Evolutionary conservation across 2,329 filamentous ascomycete genomes (phyloP).

Genomic region (Tolypocladium endophyticum): DNA sequence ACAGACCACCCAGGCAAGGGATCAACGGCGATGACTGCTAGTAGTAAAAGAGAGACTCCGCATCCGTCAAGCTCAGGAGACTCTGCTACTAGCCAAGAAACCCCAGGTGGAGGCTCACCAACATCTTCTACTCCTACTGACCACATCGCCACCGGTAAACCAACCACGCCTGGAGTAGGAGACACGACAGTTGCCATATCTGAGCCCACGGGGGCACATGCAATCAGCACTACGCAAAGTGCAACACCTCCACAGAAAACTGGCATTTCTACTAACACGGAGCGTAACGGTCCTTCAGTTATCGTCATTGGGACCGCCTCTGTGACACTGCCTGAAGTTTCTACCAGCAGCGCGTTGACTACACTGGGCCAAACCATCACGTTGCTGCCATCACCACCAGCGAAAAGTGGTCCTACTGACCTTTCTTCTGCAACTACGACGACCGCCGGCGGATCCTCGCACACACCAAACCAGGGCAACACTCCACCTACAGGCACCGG

Average conservation of each 20-base stretch:
- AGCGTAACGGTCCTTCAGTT: neutral
- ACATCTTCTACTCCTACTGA: neutral
- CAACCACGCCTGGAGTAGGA: neutral
- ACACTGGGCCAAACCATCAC: neutral
- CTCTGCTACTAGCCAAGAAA: neutral
- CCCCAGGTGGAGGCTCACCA: neutral
- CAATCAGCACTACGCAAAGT: neutral
- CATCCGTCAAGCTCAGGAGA: too few species aligned
- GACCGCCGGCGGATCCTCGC: neutral
- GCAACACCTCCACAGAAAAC: neutral
- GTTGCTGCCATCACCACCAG: neutral
- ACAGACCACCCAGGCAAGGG: neutral
- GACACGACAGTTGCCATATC: too few species aligned
- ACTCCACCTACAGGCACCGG: too few species aligned
- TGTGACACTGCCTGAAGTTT: neutral
- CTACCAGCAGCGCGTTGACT: neutral
- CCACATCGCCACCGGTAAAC: neutral
- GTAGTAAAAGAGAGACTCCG: neutral
- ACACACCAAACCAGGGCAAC: too few species aligned
- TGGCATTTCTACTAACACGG: neutral
- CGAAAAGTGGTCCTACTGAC: neutral
- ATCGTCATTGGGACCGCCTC: neutral
- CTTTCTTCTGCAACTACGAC: neutral
- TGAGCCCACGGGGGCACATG: neutral
- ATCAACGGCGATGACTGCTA: neutral